These are phyloP conservation scores for Citrus inodora DNA, from an alignment of 345 rosid genomes.

Conservation along the genomic window DNA sequence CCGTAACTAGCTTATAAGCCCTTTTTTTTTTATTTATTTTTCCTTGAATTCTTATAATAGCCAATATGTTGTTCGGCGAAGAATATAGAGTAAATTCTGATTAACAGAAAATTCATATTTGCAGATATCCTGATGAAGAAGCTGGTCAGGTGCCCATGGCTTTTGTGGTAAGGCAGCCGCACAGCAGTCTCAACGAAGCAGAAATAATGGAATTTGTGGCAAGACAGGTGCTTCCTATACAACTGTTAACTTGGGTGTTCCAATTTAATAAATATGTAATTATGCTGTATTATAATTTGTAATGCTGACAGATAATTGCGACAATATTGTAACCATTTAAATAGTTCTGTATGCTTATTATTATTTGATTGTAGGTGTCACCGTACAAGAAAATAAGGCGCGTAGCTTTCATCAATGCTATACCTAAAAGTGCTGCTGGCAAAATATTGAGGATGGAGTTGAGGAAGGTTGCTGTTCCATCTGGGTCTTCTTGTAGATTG, in stretches of 20 bases:
- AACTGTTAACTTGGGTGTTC: no score
- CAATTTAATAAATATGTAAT: no score
- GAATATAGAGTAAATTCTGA: not conserved
- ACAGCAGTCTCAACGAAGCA: slow-evolving; percentile 17
- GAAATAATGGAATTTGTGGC: slow-evolving; percentile 32
- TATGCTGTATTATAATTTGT: no score
- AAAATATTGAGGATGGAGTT: slow-evolving; percentile 34
- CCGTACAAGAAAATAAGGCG: slow-evolving; percentile 40
- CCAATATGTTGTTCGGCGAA: not conserved
- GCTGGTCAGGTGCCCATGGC: slow-evolving; percentile 40
- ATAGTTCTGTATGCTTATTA: not conserved
- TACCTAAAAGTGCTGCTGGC: slow-evolving; percentile 31
- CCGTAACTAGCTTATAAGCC: not conserved
- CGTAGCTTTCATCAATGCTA: slow-evolving; percentile 22
- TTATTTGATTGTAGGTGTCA: slow-evolving; percentile 24
- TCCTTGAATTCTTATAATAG: not conserved
- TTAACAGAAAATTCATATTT: not conserved
- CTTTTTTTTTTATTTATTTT: not conserved
- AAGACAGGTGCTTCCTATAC: slow-evolving; percentile 17
- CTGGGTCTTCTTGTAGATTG: slow-evolving; percentile 6
- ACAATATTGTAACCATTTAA: no score
- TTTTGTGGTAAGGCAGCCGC: slow-evolving; percentile 29
- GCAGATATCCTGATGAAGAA: slow-evolving; percentile 40
- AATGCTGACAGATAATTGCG: no score
- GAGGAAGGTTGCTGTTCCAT: slow-evolving; percentile 5